A percentile compares a stretch with the other conserved stretches of the same genome.
These are phyloP conservation scores for Platanthera zijinensis DNA, from an alignment of 106 monocot genomes.

Conservation along the genomic window DNA sequence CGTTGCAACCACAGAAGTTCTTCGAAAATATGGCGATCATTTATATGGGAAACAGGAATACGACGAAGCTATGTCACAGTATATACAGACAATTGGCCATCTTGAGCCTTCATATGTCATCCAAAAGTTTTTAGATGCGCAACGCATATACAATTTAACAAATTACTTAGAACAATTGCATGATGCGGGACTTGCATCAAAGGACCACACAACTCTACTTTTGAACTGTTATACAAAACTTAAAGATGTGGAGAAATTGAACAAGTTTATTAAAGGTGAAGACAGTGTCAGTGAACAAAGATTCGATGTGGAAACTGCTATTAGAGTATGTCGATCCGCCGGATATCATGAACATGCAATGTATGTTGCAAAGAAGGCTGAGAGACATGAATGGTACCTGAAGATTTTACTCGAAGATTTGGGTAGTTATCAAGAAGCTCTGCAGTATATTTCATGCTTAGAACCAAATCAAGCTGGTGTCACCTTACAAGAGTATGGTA, in stretches of 20 bases:
- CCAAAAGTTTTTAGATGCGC: conserved; percentile 97
- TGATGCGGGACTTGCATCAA: conserved; percentile 77
- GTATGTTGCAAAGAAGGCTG: conserved; percentile 88
- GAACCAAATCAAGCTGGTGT: conserved; percentile 79
- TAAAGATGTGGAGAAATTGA: conserved; percentile 94
- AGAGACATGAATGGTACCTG: conserved; percentile 88
- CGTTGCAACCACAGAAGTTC: conserved; percentile 88
- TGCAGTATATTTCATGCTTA: conserved; percentile 80
- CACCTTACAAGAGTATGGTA: conserved; percentile 90
- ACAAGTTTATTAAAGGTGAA: conserved; percentile 90
- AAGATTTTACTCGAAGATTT: conserved; percentile 98
- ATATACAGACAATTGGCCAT: conserved; percentile 88
- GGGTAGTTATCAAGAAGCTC: conserved; percentile 73
- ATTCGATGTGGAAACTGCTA: conserved; percentile 99
- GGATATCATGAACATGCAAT: conserved; percentile 99
- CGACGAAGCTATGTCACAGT: conserved; percentile 95
- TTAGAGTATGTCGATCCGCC: conserved; percentile 89
- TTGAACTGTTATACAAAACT: conserved; percentile 96
- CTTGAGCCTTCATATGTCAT: conserved; percentile 99
- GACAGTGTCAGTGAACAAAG: conserved; percentile 67
- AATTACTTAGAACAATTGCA: conserved; percentile 93
- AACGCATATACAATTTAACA: conserved; percentile 84
- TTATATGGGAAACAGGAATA: conserved; percentile 89
- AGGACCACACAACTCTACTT: conserved; percentile 95
- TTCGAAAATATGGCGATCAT: conserved; percentile 95